These are phyloP conservation scores for Xylariaceae sp. DNA, from an alignment of 2,329 filamentous ascomycete genomes.

Conservation along the genomic window DNA sequence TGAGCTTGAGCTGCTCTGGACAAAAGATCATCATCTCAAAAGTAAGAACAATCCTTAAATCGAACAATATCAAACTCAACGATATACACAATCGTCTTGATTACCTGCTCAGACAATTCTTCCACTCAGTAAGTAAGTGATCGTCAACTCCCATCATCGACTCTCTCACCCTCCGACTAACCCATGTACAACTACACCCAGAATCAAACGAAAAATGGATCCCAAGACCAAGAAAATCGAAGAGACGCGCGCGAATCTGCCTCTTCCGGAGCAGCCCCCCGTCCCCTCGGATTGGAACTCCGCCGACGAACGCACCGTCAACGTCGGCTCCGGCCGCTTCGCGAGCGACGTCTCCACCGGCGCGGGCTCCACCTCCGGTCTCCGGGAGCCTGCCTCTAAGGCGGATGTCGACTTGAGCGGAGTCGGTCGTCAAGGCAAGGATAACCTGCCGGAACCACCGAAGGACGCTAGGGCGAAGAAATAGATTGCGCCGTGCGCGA, in stretches of 20 bases:
- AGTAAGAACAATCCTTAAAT: too few relatives aligned
- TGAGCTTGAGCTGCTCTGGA: neutral
- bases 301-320: conserved; percentile 60
- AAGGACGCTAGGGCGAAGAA: conserved; percentile 44
- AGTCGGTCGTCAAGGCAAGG: conserved; percentile 60
- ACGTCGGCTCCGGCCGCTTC: conserved; percentile 60
- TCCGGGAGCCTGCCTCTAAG: conserved; percentile 56
- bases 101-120: neutral
- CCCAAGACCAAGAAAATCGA: conserved; percentile 49
- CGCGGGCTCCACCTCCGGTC: conserved; percentile 44
- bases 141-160: neutral
- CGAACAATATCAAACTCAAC: too few relatives aligned
- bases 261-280: conserved; percentile 73
- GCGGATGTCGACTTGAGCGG: conserved; percentile 51
- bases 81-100: too few relatives aligned
- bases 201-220: conserved; percentile 1
- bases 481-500: neutral
- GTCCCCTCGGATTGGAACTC: conserved; percentile 75
- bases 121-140: conserved; percentile 3
- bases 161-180: too few relatives aligned
- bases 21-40: too few relatives aligned
- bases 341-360: conserved; percentile 50
- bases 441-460: conserved; percentile 50
- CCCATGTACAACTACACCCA: too few relatives aligned
- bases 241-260: conserved; percentile 65